Evolutionary conservation across 257 asterid genomes (phyloP).

Genomic region (Forsythia viridissima): DNA sequence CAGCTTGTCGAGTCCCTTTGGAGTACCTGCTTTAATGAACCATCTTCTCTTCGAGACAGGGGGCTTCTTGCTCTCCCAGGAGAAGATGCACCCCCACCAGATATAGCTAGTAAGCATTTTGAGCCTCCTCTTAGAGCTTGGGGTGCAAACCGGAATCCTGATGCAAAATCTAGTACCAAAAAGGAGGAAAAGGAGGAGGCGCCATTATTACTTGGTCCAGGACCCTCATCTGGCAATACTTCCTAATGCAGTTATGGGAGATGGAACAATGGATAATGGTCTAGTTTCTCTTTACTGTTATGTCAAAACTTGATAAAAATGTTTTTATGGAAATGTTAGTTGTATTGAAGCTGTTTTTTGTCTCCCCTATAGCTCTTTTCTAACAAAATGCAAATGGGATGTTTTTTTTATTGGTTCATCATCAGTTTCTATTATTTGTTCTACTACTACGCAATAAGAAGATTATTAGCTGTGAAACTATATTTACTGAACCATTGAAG

Average conservation of each 20-base stretch:
- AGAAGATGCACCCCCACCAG: constrained; percentile 85
- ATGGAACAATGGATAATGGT: neutral
- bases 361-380: neutral
- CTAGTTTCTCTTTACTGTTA: neutral
- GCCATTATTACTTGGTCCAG: constrained; percentile 63
- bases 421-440: neutral
- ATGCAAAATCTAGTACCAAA: constrained; percentile 31
- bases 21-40: constrained; percentile 59
- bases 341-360: neutral
- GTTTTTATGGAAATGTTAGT: neutral
- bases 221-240: constrained; percentile 31
- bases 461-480: no score
- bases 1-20: constrained; percentile 83
- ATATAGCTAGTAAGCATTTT: constrained; percentile 78
- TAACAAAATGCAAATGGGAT: no score
- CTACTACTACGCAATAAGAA: neutral
- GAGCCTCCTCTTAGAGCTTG: constrained; percentile 82
- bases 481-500: no score
- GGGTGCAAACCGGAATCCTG: constrained; percentile 62
- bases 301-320: no score
- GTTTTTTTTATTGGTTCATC: neutral
- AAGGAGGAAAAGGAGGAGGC: constrained; percentile 60
- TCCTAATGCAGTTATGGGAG: neutral
- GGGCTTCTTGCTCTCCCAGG: constrained; percentile 79
- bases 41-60: constrained; percentile 69